A percentile compares a stretch with the other conserved stretches of the same genome.
Conservation (phyloP, 805 yeast genomes). For the Saccharomycopsis synnaedendra region DNA sequence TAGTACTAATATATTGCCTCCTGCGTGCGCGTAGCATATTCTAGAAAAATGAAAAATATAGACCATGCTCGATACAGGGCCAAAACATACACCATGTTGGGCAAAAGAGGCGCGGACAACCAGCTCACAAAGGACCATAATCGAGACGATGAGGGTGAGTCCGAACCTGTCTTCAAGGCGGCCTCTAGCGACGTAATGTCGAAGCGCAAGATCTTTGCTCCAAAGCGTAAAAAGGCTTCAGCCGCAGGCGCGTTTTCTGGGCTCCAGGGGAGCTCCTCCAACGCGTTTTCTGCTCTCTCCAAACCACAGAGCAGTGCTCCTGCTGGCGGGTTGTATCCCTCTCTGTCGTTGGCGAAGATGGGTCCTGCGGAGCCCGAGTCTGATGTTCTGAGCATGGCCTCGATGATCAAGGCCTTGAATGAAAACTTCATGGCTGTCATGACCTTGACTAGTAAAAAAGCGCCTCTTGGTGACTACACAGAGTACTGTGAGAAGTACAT, state of each 20-base stretch:
- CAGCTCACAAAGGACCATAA: background rate
- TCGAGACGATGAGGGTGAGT: conserved; percentile 10
- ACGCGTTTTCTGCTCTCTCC: conserved; percentile 1
- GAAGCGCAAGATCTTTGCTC: conserved; percentile 12
- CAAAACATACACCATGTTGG: background rate
- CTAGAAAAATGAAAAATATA: too few species aligned
- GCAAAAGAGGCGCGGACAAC: background rate
- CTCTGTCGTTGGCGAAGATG: too few species aligned
- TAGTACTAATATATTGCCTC: too few species aligned
- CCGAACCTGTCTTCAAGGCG: background rate
- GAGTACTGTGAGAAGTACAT: conserved; percentile 15
- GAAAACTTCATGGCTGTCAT: conserved; percentile 13
- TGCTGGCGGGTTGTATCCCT: too few species aligned
- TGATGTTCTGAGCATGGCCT: conserved; percentile 3
- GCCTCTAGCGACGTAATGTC: conserved; percentile 13
- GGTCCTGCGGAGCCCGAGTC: too few species aligned
- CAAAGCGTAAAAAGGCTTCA: background rate
- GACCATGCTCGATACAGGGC: too few species aligned
- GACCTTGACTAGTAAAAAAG: conserved; percentile 7
- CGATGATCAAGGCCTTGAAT: conserved; percentile 16
- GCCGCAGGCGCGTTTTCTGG: conserved; percentile 7
- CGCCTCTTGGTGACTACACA: conserved; percentile 15
- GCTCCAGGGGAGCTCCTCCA: background rate
- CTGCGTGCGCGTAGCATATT: too few species aligned
- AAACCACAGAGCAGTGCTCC: background rate